Evolutionary conservation across 2,329 filamentous ascomycete genomes (phyloP).

Genomic region (Orbilia blumenaviensis): DNA sequence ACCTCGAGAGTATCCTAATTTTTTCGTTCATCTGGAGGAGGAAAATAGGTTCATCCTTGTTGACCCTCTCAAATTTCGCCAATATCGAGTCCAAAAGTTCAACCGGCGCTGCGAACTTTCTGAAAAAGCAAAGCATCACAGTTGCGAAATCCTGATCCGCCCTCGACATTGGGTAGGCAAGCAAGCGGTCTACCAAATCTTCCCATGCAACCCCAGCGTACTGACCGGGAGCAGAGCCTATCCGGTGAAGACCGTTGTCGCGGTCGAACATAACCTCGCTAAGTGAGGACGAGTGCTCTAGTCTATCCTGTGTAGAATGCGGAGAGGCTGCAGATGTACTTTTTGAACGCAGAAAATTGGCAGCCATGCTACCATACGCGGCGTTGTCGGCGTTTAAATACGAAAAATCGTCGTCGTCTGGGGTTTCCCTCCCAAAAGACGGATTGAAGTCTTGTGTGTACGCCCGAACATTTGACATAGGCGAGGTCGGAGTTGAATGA

Average conservation of each 20-base stretch:
- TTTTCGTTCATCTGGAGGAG: constrained; percentile 82
- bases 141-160: constrained; percentile 88
- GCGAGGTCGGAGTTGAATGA: constrained; percentile 43
- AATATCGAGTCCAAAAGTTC: constrained; percentile 81
- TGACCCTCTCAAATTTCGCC: constrained; percentile 75
- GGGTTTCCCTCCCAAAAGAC: constrained; percentile 34
- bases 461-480: constrained; percentile 38
- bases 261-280: constrained; percentile 46
- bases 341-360: constrained; percentile 49
- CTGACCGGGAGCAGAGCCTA: constrained; percentile 27
- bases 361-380: constrained; percentile 45
- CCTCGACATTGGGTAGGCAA: constrained; percentile 82
- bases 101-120: constrained; percentile 86
- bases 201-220: constrained; percentile 62
- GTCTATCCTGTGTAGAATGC: constrained; percentile 17
- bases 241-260: constrained; percentile 26
- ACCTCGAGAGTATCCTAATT: constrained; percentile 80
- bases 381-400: constrained; percentile 47
- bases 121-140: constrained; percentile 90
- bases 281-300: constrained; percentile 48
- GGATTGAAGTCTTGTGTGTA: constrained; percentile 53
- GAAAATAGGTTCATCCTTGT: constrained; percentile 73
- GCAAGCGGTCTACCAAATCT: constrained; percentile 84
- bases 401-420: constrained; percentile 36
- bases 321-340: constrained; percentile 52